Base-by-base conservation (phyloP, 352 stramenopile species). In the Globisporangium nodosum region DNA sequence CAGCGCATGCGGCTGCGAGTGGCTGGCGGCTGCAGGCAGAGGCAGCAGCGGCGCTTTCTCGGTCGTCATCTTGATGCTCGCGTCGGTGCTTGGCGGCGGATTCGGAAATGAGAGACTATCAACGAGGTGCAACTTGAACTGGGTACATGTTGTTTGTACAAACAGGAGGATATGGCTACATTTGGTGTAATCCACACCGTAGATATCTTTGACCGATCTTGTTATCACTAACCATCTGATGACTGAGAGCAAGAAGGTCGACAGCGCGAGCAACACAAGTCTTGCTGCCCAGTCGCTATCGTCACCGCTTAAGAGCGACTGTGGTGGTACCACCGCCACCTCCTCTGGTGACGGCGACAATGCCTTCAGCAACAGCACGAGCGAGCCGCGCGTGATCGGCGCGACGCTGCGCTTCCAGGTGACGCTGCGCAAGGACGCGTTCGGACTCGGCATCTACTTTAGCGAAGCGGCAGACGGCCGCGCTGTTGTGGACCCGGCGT, bases 371-470 rank as follows among this genome's bases (percentile, higher is more conserved):
- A 35, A 42, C 37, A 42, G 37, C 37, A 5, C 24, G 24, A 27
- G 0, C 37, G 37, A 42, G 37, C 37, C 37, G 1, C 11, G 37
- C 37, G 37, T 42, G 37, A 15, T 42, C 37, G 37, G 37, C 37
- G 37, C 37, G 9, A 16, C 37, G 37, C 12, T 42, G 37, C 49
- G 31, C 49, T 88, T 87, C 66, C 69, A 76, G 4, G 81, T 85
- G 13, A 54, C 56, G 55, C 68, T 92, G 39, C 18, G 60, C 52
- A 92, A 90, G 47, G 76, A 67, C 46, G 58, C 67, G n/a, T 88
- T 74, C 39, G 81, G 81, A 16, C 73, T 91, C 20, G 81, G 81
- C 20, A 89, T 91, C 54, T 91, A 91, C 64, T 91, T 91, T 58
- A 66, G 60, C 7, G 56, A 68, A 0, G 58, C 63, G 48, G 58